These are phyloP conservation scores for Starmerella powellii DNA, from an alignment of 805 yeast species.

Conservation along the genomic window DNA sequence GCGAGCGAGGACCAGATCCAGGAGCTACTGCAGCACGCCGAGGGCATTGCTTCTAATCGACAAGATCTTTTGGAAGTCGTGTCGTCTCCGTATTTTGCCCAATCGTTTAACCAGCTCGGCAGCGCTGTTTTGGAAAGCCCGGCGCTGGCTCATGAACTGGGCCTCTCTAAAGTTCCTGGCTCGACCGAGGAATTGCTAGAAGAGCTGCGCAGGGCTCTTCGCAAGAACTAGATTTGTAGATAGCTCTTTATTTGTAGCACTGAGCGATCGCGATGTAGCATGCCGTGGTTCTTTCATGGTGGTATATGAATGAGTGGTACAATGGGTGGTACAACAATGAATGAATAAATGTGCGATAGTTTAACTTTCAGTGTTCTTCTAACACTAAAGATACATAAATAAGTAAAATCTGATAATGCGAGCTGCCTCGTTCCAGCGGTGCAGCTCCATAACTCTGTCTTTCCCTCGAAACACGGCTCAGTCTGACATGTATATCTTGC, in stretches of 20 bases:
- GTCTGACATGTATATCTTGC: slow-evolving; percentile 27
- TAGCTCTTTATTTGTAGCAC: no score
- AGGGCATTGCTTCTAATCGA: slow-evolving; percentile 31
- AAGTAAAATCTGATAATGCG: no score
- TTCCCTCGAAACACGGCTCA: slow-evolving; percentile 1
- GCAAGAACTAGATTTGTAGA: not conserved
- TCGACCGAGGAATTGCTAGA: slow-evolving; percentile 8
- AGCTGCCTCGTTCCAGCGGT: no score
- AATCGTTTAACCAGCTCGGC: slow-evolving; percentile 34
- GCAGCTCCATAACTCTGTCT: no score
- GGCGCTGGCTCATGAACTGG: slow-evolving; percentile 25
- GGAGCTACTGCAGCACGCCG: slow-evolving; percentile 33
- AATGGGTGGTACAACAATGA: no score
- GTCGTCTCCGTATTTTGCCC: slow-evolving; percentile 39
- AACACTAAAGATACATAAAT: no score
- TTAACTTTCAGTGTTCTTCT: no score
- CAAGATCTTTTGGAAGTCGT: slow-evolving; percentile 35
- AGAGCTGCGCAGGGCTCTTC: not conserved
- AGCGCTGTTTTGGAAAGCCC: slow-evolving; percentile 31
- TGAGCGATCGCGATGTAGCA: no score
- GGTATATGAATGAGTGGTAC: no score
- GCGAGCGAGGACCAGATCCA: slow-evolving; percentile 29
- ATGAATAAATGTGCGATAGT: no score
- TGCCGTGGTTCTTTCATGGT: no score
- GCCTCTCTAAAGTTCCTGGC: slow-evolving; percentile 5